Evolutionary conservation across 345 rosid species (phyloP).

Genomic region (Noccaea caerulescens): DNA sequence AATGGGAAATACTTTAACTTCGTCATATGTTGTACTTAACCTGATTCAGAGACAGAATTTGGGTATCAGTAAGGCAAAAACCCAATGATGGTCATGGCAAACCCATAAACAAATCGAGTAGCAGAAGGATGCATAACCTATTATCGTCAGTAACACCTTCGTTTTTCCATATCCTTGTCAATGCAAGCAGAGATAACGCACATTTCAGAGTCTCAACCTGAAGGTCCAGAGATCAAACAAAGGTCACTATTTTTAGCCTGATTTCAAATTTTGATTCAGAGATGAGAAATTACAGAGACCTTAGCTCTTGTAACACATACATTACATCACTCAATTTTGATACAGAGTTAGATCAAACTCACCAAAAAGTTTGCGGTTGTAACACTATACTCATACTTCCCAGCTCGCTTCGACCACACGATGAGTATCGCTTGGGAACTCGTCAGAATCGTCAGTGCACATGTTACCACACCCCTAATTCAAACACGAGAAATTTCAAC

Average conservation of each 20-base stretch:
- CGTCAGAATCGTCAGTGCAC: constrained; percentile 83
- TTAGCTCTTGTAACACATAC: not conserved
- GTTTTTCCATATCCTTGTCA: constrained; percentile 73
- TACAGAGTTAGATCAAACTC: constrained; percentile 25
- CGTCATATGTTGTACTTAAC: constrained; percentile 84
- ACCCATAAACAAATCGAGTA: not conserved
- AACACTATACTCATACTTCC: constrained; percentile 93
- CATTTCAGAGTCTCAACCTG: constrained; percentile 98
- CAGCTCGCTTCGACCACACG: constrained; percentile 99
- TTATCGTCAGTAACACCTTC: constrained; percentile 95
- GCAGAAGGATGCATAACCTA: constrained; percentile 50
- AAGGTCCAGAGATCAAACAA: constrained; percentile 34
- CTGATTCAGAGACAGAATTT: constrained; percentile 49
- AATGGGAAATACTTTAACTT: constrained; percentile 88
- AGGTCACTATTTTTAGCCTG: not conserved
- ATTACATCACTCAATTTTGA: constrained; percentile 2
- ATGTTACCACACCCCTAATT: constrained; percentile 70
- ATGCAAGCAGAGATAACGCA: constrained; percentile 79
- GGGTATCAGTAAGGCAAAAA: constrained; percentile 16
- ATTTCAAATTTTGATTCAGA: not conserved
- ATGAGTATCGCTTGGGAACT: constrained; percentile 97
- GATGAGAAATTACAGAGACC: not conserved
- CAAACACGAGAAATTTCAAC: not conserved
- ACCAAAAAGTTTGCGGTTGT: constrained; percentile 97
- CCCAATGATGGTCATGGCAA: not conserved